A percentile compares a stretch with the other conserved stretches of the same genome.
Evolutionary conservation across 768 basidiomycete species (phyloP).

Genomic region (Phallus indusiatus): DNA sequence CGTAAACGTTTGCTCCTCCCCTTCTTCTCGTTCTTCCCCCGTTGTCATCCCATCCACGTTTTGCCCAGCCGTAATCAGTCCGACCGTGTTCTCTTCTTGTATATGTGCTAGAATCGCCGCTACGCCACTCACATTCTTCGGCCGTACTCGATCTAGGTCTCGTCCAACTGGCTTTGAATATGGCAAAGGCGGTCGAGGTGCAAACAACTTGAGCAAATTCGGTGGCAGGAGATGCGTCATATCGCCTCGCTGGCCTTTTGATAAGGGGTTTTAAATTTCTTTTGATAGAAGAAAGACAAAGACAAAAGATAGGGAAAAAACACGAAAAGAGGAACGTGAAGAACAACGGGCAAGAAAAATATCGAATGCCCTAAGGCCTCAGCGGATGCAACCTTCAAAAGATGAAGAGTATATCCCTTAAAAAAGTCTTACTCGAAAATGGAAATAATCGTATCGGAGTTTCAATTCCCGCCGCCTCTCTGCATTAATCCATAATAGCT

Average conservation of each 20-base stretch:
- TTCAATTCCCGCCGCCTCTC: not conserved
- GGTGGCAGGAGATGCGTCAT: conserved; percentile 82
- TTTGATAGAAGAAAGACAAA: not conserved
- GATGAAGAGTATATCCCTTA: too few species aligned
- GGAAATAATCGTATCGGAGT: not conserved
- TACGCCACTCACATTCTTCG: conserved; percentile 70
- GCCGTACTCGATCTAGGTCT: conserved; percentile 65
- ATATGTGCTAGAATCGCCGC: conserved; percentile 62
- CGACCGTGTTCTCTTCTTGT: conserved; percentile 67
- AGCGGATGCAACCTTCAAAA: not conserved
- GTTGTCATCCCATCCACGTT: conserved; percentile 15
- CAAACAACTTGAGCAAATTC: conserved; percentile 93
- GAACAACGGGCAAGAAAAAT: too few species aligned
- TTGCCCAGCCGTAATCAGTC: conserved; percentile 46
- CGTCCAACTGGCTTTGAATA: conserved; percentile 79
- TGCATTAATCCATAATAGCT: not conserved
- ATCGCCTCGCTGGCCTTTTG: not conserved
- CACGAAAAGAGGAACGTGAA: too few species aligned
- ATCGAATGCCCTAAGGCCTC: too few species aligned
- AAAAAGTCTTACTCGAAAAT: too few species aligned
- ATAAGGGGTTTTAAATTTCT: too few species aligned
- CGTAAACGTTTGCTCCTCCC: conserved; percentile 72
- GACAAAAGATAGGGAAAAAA: not conserved
- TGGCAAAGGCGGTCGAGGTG: conserved; percentile 83
- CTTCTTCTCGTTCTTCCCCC: conserved; percentile 70